Percentiles rank a stretch among this genome's conserved stretches.
Conservation (phyloP, 2,329 filamentous ascomycete species). For the Cercospora zeae-maydis region DNA sequence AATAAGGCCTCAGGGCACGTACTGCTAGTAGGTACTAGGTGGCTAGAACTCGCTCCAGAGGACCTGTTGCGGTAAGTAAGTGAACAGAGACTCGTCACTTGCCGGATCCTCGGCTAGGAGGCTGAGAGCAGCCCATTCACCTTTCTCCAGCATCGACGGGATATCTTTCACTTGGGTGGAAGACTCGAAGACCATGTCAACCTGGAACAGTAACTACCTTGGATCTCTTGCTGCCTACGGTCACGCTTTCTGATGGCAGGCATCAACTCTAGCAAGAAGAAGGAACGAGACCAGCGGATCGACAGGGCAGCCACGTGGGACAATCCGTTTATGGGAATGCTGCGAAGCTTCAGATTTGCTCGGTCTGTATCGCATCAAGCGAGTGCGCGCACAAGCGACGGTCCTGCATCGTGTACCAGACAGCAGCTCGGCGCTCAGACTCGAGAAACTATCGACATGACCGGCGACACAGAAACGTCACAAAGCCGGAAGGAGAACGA, state of each 20-base stretch:
- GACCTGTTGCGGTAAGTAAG: not conserved
- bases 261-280: not conserved
- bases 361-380: not conserved
- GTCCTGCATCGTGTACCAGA: not conserved
- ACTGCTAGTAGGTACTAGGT: too few species aligned
- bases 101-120: not conserved
- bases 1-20: too few species aligned
- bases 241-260: not conserved
- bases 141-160: not conserved
- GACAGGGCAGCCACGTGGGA: not conserved
- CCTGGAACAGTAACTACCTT: not conserved
- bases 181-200: not conserved
- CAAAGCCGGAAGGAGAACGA: not conserved
- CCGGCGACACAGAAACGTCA: not conserved
- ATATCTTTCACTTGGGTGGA: not conserved
- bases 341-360: not conserved
- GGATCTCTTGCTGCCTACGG: not conserved
- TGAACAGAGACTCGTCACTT: not conserved
- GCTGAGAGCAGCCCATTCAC: not conserved
- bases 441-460: not conserved
- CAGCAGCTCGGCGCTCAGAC: not conserved
- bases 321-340: not conserved
- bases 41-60: too few species aligned
- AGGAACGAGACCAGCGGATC: not conserved
- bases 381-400: not conserved